Evolutionary conservation across 441 rosid species (phyloP).

Genomic region (Mallotus japonicus): DNA sequence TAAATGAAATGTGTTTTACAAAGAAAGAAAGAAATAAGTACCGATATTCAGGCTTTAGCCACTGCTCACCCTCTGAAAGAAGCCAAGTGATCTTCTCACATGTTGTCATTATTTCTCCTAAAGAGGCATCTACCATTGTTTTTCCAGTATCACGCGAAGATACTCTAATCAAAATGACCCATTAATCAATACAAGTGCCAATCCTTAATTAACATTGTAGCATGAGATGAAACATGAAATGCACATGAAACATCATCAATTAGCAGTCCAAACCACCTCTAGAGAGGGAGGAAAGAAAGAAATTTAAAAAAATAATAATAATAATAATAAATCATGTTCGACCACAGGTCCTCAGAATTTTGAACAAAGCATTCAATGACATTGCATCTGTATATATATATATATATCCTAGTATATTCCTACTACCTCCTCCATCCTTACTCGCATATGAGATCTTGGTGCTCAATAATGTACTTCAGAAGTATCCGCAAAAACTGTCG

Average conservation of each 20-base stretch:
- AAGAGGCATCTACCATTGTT: slow-evolving; percentile 98
- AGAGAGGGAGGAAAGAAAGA: neutral
- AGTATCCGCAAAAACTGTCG: slow-evolving; percentile 93
- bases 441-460: slow-evolving; percentile 99
- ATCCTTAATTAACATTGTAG: slow-evolving; percentile 4
- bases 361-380: neutral
- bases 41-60: slow-evolving; percentile 97
- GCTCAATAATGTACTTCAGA: slow-evolving; percentile 84
- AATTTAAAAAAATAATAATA: neutral
- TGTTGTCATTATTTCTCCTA: slow-evolving; percentile 99
- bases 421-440: slow-evolving; percentile 35
- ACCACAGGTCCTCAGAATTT: neutral
- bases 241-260: slow-evolving; percentile 7
- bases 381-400: neutral
- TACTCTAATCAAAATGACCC: slow-evolving; percentile 47
- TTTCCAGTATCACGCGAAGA: slow-evolving; percentile 99
- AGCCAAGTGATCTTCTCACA: slow-evolving; percentile 99
- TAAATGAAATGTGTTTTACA: neutral
- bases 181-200: slow-evolving; percentile 15
- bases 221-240: slow-evolving; percentile 9
- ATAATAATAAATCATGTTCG: neutral
- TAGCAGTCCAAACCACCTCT: slow-evolving; percentile 2
- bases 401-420: no score
- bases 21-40: slow-evolving; percentile 16
- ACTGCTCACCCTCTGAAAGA: slow-evolving; percentile 93